Percentiles rank a stretch among this genome's conserved stretches.
Conservation (phyloP, 2,329 filamentous ascomycete species). For the Chaetomiaceae sp. region DNA sequence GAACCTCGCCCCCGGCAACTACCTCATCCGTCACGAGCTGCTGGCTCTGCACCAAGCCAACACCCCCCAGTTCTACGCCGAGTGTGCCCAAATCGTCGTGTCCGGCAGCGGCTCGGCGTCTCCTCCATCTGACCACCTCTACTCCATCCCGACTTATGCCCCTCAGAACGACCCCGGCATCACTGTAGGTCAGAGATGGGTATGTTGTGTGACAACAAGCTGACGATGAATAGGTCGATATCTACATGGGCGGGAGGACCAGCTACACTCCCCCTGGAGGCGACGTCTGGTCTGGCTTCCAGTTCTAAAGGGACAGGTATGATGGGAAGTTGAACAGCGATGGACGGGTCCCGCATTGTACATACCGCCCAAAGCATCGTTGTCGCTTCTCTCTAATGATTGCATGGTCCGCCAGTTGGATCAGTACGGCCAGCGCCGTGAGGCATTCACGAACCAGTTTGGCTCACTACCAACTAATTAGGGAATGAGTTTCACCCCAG, state of each 20-base stretch:
- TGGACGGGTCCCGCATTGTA: too few species aligned
- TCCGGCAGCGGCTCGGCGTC: conserved; percentile 43
- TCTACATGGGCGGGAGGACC: conserved; percentile 4
- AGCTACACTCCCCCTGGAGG: conserved; percentile 6
- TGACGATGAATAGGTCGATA: conserved; percentile 5
- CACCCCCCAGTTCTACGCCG: conserved; percentile 48
- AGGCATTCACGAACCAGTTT: too few species aligned
- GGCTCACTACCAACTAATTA: too few species aligned
- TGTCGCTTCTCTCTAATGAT: too few species aligned
- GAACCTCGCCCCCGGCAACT: conserved; percentile 47
- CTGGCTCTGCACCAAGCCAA: conserved; percentile 53
- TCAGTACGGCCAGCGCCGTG: too few species aligned
- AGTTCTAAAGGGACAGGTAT: neutral
- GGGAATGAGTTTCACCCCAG: too few species aligned
- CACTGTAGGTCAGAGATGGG: conserved; percentile 32
- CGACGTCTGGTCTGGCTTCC: conserved; percentile 3
- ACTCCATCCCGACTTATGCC: conserved; percentile 43
- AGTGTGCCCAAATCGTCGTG: conserved; percentile 52
- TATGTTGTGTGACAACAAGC: neutral
- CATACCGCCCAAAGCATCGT: neutral
- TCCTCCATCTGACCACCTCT: conserved; percentile 39
- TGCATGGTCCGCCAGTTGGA: too few species aligned
- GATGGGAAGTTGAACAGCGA: too few species aligned
- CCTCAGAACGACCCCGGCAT: conserved; percentile 46
- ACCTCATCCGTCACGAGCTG: conserved; percentile 54